Evolutionary conservation across 257 asterid genomes (phyloP).

Genomic region (Solanum sitiens): DNA sequence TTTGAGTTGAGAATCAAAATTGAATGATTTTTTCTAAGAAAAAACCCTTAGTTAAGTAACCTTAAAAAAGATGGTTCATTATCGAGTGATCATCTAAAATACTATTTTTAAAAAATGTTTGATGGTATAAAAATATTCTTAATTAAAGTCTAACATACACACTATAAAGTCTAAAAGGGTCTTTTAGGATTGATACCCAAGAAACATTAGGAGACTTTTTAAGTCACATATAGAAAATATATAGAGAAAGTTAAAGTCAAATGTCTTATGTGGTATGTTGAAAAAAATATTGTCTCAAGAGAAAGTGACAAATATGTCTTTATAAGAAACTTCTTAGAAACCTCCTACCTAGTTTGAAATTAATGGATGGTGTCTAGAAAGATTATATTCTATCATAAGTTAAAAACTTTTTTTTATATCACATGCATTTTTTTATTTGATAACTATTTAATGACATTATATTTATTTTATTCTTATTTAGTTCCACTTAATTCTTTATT

Average conservation of each 20-base stretch:
- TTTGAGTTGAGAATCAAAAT: no score
- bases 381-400: not conserved
- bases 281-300: not conserved
- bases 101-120: no score
- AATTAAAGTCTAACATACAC: not conserved
- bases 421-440: no score
- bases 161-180: not conserved
- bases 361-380: not conserved
- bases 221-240: not conserved
- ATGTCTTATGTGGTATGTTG: not conserved
- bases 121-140: no score
- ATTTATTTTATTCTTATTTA: not conserved
- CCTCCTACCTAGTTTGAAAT: not conserved
- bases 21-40: no score
- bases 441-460: not conserved
- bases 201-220: not conserved
- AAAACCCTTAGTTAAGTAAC: no score
- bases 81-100: accelerated
- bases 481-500: not conserved
- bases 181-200: not conserved
- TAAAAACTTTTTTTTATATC: not conserved
- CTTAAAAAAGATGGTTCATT: no score
- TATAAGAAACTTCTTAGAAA: constrained; percentile 19
- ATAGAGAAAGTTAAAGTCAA: not conserved
- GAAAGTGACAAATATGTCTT: constrained; percentile 10